Conservation (phyloP, 2,329 filamentous ascomycete species). For the Cryphonectria parasitica region DNA sequence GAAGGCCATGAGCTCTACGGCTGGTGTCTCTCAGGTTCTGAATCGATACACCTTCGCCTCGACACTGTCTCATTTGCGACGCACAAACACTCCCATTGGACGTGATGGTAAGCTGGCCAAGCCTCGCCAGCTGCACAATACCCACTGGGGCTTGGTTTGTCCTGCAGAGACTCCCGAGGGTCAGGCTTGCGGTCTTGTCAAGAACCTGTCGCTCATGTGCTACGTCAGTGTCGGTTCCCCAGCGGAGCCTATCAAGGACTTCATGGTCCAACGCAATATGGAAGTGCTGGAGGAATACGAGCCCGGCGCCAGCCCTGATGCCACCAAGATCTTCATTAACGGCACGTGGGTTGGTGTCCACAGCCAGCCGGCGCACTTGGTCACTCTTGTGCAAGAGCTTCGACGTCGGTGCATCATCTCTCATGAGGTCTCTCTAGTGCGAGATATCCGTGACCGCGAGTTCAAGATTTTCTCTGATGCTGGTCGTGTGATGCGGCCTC, state of each 20-base stretch:
- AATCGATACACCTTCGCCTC: constrained; percentile 98
- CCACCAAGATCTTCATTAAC: constrained; percentile 98
- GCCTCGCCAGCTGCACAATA: constrained; percentile 96
- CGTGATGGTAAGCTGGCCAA: constrained; percentile 98
- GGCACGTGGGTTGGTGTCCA: constrained; percentile 98
- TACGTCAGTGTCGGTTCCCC: constrained; percentile 96
- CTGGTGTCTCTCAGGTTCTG: constrained; percentile 96
- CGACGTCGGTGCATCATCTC: constrained; percentile 83
- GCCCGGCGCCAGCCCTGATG: constrained; percentile 80
- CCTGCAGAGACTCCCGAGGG: constrained; percentile 97
- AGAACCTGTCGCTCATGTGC: constrained; percentile 97
- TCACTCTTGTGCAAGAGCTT: constrained; percentile 75
- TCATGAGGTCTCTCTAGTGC: constrained; percentile 90
- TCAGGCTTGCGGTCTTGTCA: constrained; percentile 96
- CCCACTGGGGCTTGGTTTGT: constrained; percentile 97
- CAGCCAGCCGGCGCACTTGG: constrained; percentile 83
- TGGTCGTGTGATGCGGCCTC: constrained; percentile 88
- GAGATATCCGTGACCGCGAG: constrained; percentile 95
- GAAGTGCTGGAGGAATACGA: constrained; percentile 96
- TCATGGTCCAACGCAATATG: constrained; percentile 96
- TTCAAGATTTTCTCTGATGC: constrained; percentile 99
- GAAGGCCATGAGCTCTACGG: constrained; percentile 92
- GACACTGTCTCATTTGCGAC: constrained; percentile 91
- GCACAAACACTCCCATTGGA: constrained; percentile 97
- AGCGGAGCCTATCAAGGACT: constrained; percentile 87